A percentile compares a stretch with the other conserved stretches of the same genome.
Evolutionary conservation across 768 basidiomycete genomes (phyloP).

Genomic region (Dentipellis sp.): DNA sequence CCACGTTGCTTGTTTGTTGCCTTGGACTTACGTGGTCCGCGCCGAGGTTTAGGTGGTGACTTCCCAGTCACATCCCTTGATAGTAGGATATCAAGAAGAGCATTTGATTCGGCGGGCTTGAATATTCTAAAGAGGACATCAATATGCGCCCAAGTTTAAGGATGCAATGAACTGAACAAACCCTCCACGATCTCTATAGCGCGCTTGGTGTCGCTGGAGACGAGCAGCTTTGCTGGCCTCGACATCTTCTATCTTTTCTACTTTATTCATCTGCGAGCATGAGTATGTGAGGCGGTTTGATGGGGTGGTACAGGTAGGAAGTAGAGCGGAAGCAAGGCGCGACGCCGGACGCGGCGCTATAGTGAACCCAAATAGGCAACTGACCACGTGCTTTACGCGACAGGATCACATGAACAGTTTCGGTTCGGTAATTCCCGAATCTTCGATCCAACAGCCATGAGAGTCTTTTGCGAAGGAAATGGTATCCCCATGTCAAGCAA

Average conservation of each 20-base stretch:
- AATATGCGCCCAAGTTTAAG: background rate
- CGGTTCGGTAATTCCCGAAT: too few relatives aligned
- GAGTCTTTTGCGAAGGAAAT: too few relatives aligned
- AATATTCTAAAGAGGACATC: slow-evolving; percentile 32
- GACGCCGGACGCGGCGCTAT: background rate
- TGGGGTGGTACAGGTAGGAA: background rate
- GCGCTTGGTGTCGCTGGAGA: slow-evolving; percentile 50
- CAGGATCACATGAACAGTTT: too few relatives aligned
- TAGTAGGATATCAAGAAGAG: slow-evolving; percentile 43
- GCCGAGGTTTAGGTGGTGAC: slow-evolving; percentile 29
- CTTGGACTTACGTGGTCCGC: background rate
- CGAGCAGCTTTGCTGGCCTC: slow-evolving; percentile 56
- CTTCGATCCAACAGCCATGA: too few relatives aligned
- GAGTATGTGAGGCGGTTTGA: background rate
- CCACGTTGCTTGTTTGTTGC: background rate
- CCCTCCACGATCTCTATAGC: slow-evolving; percentile 52
- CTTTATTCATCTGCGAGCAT: background rate
- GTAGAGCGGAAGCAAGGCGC: background rate
- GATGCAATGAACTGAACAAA: slow-evolving; percentile 5
- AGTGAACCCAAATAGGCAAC: background rate
- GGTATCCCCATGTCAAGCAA: too few relatives aligned
- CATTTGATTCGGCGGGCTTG: slow-evolving; percentile 39
- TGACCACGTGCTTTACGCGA: too few relatives aligned
- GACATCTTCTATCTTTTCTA: slow-evolving; percentile 26
- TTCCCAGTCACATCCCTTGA: slow-evolving; percentile 38